Evolutionary conservation across 139 green algal species (phyloP), one percentile per base, ranked within the genome.

Genomic region (Raphidocelis subcapitata): DNA sequence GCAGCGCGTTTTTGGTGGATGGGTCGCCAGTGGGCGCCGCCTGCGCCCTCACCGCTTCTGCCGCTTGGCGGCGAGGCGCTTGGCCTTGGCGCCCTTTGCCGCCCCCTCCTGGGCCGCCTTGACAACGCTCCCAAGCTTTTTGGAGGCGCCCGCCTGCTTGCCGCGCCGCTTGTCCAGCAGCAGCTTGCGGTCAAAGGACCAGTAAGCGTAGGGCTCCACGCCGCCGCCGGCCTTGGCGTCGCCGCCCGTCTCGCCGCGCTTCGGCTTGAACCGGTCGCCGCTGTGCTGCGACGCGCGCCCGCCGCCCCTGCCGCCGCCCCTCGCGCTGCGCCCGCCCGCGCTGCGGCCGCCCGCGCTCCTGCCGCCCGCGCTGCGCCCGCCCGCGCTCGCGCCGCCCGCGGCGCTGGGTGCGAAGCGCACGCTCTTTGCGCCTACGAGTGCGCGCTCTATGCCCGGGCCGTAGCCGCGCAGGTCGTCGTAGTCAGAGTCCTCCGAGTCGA

Each of bases 151-250:
- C 23, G 66, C 76, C 62, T 85, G 79, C 86, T 97, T 97, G 61
- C 80, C 74, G 5, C 79, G 44, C 41, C 95, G 84, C 46, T 88
- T 77, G 82, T 99, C 99, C 8, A 49, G 41, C 33, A 99, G 86
- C 87, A 99, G 88, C 65, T 95, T 95, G 16, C 90, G 81, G 75
- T 99, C 96, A 62, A 99, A 84, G 24, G 87, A 89, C 96, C 96
- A 99, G 82, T 99, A 99, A 0, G 96, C 95, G 75, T 97, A 98
- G 16, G 96, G 96, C 86, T 99, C 95, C 81, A 35, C 57, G 3
- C 63, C 63, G 46, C 59, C 79, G 18, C 54, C 76, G 37, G 89
- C 84, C 77, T 94, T 96, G 3, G 90, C 83, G 65, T 97, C 92
- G 5, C 91, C 92, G 20, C 80, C 81, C 37, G 88, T 66, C 26